These are phyloP conservation scores for Monosporozyma solicola DNA, from an alignment of 805 yeast genomes.

Conservation along the genomic window DNA sequence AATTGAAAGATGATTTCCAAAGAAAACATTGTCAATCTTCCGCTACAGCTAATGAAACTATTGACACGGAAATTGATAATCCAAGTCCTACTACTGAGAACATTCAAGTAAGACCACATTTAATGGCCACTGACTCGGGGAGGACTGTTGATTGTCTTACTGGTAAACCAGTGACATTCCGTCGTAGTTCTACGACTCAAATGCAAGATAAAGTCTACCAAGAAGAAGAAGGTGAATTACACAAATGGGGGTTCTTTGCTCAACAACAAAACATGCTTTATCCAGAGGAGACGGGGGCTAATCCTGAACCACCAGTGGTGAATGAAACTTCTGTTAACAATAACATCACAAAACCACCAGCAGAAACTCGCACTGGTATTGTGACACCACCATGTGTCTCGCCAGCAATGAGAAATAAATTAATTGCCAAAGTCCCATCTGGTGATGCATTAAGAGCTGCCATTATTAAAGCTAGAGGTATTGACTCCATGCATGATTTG, in stretches of 20 bases:
- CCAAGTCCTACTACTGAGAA: not conserved
- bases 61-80: not conserved
- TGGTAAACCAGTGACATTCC: conserved; percentile 62
- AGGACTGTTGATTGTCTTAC: conserved; percentile 57
- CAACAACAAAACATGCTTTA: conserved; percentile 47
- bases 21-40: conserved; percentile 9
- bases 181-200: conserved; percentile 56
- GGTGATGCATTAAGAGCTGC: conserved; percentile 41
- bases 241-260: conserved; percentile 73
- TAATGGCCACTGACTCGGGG: conserved; percentile 59
- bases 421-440: conserved; percentile 33
- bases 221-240: conserved; percentile 87
- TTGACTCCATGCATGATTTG: conserved; percentile 57
- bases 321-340: not conserved
- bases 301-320: not conserved
- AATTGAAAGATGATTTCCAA: conserved; percentile 2
- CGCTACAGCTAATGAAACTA: not conserved
- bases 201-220: conserved; percentile 62
- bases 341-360: not conserved
- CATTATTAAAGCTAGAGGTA: conserved; percentile 67
- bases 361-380: not conserved
- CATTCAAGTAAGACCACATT: conserved; percentile 42
- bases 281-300: conserved; percentile 17
- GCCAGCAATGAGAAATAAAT: conserved; percentile 1
- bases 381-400: not conserved